A percentile compares a stretch with the other conserved stretches of the same genome.
Evolutionary conservation across 805 yeast species (phyloP).

Genomic region (Komagataella pastoris): DNA sequence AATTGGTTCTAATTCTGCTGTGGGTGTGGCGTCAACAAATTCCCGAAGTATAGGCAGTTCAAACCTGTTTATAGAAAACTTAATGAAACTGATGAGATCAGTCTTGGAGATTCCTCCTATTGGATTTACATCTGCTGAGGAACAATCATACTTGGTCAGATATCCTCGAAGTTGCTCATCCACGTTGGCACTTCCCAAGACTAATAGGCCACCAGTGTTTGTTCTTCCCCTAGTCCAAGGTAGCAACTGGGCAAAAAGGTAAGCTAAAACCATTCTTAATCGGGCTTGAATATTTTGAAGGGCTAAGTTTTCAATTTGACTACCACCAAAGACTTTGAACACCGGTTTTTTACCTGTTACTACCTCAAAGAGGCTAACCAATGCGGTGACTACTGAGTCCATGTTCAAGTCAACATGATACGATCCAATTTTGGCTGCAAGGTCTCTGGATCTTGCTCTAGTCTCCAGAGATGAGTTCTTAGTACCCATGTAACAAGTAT

Average conservation of each 20-base stretch:
- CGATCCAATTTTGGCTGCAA: slow-evolving; percentile 69
- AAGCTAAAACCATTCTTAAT: slow-evolving; percentile 86
- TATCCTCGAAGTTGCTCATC: slow-evolving; percentile 96
- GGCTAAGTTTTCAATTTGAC: slow-evolving; percentile 83
- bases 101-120: slow-evolving; percentile 98
- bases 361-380: slow-evolving; percentile 64
- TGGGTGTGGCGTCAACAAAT: slow-evolving; percentile 86
- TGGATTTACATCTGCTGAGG: slow-evolving; percentile 95
- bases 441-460: slow-evolving; percentile 62
- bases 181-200: slow-evolving; percentile 92
- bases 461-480: slow-evolving; percentile 85
- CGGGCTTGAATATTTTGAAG: slow-evolving; percentile 96
- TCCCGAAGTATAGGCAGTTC: slow-evolving; percentile 65
- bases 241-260: slow-evolving; percentile 82
- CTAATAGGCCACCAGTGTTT: slow-evolving; percentile 68
- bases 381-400: slow-evolving; percentile 70
- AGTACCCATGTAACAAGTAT: slow-evolving; percentile 94
- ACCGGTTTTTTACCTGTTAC: slow-evolving; percentile 87
- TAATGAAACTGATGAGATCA: slow-evolving; percentile 77
- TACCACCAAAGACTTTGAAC: slow-evolving; percentile 88
- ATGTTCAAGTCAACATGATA: slow-evolving; percentile 88
- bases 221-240: slow-evolving; percentile 84
- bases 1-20: slow-evolving; percentile 96
- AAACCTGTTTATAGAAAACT: slow-evolving; percentile 58
- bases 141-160: slow-evolving; percentile 92